Conservation (phyloP, 129 eudicot genomes). For the Artemisia argyi region DNA sequence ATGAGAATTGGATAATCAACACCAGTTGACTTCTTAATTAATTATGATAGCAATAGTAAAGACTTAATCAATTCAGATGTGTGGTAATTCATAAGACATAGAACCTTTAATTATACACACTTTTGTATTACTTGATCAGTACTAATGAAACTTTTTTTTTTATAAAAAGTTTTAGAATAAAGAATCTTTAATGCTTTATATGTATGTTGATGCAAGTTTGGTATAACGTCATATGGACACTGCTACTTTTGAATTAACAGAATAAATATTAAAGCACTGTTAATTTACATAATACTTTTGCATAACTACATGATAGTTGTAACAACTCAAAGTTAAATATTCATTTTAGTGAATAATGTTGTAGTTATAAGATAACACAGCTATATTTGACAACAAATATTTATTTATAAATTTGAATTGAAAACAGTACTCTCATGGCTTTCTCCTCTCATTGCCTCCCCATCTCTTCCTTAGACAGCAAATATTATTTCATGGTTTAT, state of each 20-base stretch:
- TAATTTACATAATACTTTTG: not conserved
- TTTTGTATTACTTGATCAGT: too few relatives aligned
- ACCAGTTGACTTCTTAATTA: too few relatives aligned
- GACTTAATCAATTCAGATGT: too few relatives aligned
- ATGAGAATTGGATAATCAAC: too few relatives aligned
- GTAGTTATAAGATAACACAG: not conserved
- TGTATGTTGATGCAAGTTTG: not conserved
- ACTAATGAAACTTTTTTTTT: too few relatives aligned
- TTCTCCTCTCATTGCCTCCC: not conserved
- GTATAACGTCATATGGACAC: not conserved
- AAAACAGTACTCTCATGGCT: not conserved
- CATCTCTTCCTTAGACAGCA: not conserved
- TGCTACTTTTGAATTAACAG: too few relatives aligned
- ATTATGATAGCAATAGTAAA: too few relatives aligned
- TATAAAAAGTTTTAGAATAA: too few relatives aligned
- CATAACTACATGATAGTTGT: not conserved
- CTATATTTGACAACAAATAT: not conserved
- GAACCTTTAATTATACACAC: too few relatives aligned
- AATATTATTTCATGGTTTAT: not conserved
- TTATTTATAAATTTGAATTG: not conserved
- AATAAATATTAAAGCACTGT: not conserved
- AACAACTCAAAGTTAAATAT: not conserved
- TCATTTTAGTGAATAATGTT: not conserved
- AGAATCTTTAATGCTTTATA: too few relatives aligned
- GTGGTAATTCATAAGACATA: too few relatives aligned